Conservation (phyloP, 2,329 filamentous ascomycete species). For the Reticulascus tulasneorum region DNA sequence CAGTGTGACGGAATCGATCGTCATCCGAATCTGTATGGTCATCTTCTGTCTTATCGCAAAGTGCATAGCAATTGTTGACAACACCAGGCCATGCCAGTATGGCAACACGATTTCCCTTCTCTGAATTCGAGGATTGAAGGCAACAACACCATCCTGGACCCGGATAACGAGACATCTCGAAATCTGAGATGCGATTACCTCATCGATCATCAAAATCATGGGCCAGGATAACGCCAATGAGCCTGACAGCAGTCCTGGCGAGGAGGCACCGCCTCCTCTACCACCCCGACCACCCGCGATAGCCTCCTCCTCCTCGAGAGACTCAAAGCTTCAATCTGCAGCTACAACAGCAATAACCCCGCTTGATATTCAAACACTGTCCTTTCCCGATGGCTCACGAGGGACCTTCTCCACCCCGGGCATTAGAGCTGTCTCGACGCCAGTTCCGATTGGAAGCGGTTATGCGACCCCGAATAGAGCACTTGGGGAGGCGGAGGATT, state of each 20-base stretch:
- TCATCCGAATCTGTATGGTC: too few species aligned
- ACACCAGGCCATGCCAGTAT: too few species aligned
- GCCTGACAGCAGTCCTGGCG: conserved; percentile 16
- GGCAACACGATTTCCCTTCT: too few species aligned
- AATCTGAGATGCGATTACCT: conserved; percentile 12
- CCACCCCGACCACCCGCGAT: conserved; percentile 46
- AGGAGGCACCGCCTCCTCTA: conserved; percentile 48
- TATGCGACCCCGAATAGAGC: conserved; percentile 33
- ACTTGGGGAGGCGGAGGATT: conserved; percentile 54
- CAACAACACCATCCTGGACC: too few species aligned
- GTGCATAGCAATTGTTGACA: too few species aligned
- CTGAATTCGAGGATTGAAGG: too few species aligned
- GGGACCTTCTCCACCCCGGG: conserved; percentile 54
- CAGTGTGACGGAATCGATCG: too few species aligned
- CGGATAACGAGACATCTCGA: too few species aligned
- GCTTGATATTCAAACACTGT: conserved; percentile 73
- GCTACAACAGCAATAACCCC: conserved; percentile 83
- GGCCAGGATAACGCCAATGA: conserved; percentile 19
- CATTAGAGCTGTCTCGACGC: conserved; percentile 30
- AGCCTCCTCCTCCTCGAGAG: conserved; percentile 27
- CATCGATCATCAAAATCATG: conserved; percentile 22
- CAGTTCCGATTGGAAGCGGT: conserved; percentile 29
- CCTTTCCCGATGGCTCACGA: conserved; percentile 65
- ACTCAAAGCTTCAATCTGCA: conserved; percentile 39
- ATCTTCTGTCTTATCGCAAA: too few species aligned